phyloP scores from a whole-genome alignment of 1,139 yeast genomes.

The Suhomyces coccinellae region DNA sequence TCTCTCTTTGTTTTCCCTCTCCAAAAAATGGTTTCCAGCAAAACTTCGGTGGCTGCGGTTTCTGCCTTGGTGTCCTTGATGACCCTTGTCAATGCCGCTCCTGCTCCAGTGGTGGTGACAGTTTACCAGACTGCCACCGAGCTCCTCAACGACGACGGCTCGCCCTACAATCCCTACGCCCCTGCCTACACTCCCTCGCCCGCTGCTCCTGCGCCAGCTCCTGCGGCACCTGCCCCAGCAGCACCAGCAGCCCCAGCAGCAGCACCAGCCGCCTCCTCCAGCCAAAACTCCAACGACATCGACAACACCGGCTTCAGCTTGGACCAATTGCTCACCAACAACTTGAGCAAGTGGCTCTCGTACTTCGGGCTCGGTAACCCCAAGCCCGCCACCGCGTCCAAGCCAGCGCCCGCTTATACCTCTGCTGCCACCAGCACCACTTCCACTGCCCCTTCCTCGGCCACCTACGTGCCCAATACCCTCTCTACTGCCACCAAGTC shows the following conservation, averaged over 20 bases:
- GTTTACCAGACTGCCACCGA: slow-evolving; percentile 10
- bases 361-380: slow-evolving; percentile 14
- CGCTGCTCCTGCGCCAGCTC: slow-evolving; percentile 4
- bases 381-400: not conserved
- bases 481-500: not conserved
- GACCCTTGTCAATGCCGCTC: slow-evolving; percentile 18
- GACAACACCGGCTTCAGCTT: slow-evolving; percentile 5
- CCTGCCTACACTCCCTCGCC: slow-evolving; percentile 1
- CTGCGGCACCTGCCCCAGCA: slow-evolving; percentile 11
- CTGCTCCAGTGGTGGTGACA: slow-evolving; percentile 19
- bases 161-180: not conserved
- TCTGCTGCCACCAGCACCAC: slow-evolving; percentile 4
- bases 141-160: slow-evolving; percentile 5
- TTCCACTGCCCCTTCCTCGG: not conserved
- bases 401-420: not conserved
- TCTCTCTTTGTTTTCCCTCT: slow-evolving; percentile 16
- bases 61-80: slow-evolving; percentile 7
- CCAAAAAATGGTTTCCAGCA: slow-evolving; percentile 15
- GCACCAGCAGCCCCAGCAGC: slow-evolving; percentile 1
- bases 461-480: slow-evolving; percentile 1
- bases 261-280: slow-evolving; percentile 1
- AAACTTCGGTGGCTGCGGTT: slow-evolving; percentile 6
- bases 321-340: slow-evolving; percentile 13
- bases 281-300: not conserved
- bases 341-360: slow-evolving; percentile 15